Conservation (phyloP, 2,329 filamentous ascomycete genomes). For the Hypoxylon sp. region DNA sequence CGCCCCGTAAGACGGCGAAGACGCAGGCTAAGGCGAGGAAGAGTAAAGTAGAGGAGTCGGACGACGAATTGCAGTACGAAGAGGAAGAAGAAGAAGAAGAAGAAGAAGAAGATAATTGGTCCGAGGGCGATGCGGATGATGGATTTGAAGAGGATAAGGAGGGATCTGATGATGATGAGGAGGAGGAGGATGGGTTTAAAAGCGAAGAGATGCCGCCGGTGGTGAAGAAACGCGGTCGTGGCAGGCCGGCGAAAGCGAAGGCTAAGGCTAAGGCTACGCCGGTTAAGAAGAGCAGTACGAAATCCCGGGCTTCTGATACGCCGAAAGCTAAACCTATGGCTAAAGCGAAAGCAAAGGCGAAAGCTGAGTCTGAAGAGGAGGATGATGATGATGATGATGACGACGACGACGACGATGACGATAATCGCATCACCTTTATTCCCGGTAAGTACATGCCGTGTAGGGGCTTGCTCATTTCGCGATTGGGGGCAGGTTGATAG, state of each 20-base stretch:
- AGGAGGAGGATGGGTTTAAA: conserved; percentile 43
- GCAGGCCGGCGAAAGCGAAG: conserved; percentile 44
- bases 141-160: conserved; percentile 54
- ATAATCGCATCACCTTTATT: conserved; percentile 60
- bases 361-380: conserved; percentile 49
- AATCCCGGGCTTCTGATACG: conserved; percentile 27
- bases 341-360: conserved; percentile 51
- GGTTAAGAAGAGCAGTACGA: conserved; percentile 46
- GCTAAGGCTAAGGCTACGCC: conserved; percentile 1
- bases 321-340: conserved; percentile 46
- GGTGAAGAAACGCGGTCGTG: conserved; percentile 43
- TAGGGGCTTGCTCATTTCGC: neutral
- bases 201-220: conserved; percentile 36
- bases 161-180: conserved; percentile 51
- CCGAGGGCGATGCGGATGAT: conserved; percentile 53
- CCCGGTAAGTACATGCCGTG: conserved; percentile 47
- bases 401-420: conserved; percentile 54
- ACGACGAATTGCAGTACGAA: conserved; percentile 44
- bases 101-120: conserved; percentile 28
- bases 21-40: conserved; percentile 14
- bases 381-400: conserved; percentile 58
- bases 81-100: conserved; percentile 35
- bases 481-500: neutral
- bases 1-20: conserved; percentile 44
- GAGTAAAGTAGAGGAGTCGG: conserved; percentile 30